These are phyloP conservation scores for Hyphopichia wangnamkhiaoensis DNA, from an alignment of 1,139 yeast genomes.

Conservation along the genomic window DNA sequence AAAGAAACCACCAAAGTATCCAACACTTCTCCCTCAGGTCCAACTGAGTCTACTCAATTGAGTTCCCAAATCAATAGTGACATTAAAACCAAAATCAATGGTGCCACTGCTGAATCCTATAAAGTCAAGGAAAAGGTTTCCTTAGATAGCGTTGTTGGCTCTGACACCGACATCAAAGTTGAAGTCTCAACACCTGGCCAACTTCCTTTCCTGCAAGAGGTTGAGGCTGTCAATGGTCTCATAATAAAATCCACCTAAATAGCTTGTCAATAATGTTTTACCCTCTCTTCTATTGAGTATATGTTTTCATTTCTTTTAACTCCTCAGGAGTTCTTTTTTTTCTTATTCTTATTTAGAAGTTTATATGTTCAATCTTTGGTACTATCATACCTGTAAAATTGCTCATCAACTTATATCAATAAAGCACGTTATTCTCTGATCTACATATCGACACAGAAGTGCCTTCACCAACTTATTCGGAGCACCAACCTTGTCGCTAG, in stretches of 20 bases:
- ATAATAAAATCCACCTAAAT: conserved; percentile 11
- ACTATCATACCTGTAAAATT: too few relatives aligned
- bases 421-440: too few relatives aligned
- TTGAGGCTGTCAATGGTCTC: conserved; percentile 7
- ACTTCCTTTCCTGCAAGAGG: conserved; percentile 8
- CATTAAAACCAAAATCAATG: conserved; percentile 12
- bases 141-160: conserved; percentile 18
- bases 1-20: conserved; percentile 7
- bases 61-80: conserved; percentile 11
- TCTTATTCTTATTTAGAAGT: too few relatives aligned
- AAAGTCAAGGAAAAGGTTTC: conserved; percentile 13
- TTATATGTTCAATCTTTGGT: too few relatives aligned
- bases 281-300: too few relatives aligned
- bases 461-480: too few relatives aligned
- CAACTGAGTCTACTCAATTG: conserved; percentile 7
- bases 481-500: too few relatives aligned
- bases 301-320: too few relatives aligned
- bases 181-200: conserved; percentile 6
- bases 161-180: conserved; percentile 14
- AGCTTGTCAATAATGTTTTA: background rate
- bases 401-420: too few relatives aligned
- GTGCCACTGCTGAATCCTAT: conserved; percentile 8
- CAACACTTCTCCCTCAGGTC: conserved; percentile 10
- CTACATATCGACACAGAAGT: too few relatives aligned
- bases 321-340: too few relatives aligned